Percentiles rank a stretch among this genome's conserved stretches.
phyloP scores from a whole-genome alignment of 1,284 basidiomycete genomes.

The Athelia psychrophila region DNA sequence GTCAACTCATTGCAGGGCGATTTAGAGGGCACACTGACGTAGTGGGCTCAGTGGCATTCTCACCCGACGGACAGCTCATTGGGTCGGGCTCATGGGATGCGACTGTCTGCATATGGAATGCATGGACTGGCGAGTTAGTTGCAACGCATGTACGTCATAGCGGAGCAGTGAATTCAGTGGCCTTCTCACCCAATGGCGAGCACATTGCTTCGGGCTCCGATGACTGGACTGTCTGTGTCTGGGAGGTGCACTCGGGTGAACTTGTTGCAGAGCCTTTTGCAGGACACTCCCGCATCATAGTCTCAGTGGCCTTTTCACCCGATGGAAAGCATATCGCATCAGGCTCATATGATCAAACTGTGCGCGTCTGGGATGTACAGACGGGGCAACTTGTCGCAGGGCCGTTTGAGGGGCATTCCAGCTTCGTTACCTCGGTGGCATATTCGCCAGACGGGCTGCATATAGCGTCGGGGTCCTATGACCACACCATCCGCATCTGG shows the following conservation, averaged over 20 bases:
- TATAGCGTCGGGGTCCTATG: too few species aligned
- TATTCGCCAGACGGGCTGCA: too few species aligned
- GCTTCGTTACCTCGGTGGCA: slow-evolving; percentile 4
- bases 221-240: slow-evolving; percentile 6
- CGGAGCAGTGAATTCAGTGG: slow-evolving; percentile 2
- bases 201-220: slow-evolving; percentile 10
- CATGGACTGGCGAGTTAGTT: not conserved
- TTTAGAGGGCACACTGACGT: not conserved
- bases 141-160: slow-evolving; percentile 2
- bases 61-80: not conserved
- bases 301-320: not conserved
- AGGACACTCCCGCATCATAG: not conserved
- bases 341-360: not conserved
- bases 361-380: slow-evolving; percentile 7
- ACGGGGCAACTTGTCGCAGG: slow-evolving; percentile 3
- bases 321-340: not conserved
- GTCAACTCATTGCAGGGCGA: not conserved
- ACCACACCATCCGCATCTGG: too few species aligned
- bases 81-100: not conserved
- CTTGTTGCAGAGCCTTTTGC: not conserved
- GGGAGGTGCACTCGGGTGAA: not conserved
- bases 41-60: not conserved
- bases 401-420: slow-evolving; percentile 6
- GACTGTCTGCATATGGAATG: not conserved
- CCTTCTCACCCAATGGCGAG: slow-evolving; percentile 10